A percentile compares a stretch with the other conserved stretches of the same genome.
phyloP scores from a whole-genome alignment of 176 grass and related monocot species.

The Poa annua region DNA sequence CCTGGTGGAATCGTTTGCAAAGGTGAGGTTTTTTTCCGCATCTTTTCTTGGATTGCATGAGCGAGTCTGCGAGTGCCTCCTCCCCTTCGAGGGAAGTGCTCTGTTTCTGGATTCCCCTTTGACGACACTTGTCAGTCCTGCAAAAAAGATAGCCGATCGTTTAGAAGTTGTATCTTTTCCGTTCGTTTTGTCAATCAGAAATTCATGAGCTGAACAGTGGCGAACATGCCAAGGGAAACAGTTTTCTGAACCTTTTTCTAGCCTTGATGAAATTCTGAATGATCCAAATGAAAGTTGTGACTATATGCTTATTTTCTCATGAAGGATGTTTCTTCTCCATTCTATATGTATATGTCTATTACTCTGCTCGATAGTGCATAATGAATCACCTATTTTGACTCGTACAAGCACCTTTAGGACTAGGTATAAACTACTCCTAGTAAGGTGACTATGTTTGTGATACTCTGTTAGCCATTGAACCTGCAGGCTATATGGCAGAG shows the following conservation, averaged over 20 bases:
- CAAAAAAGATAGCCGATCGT: too few species aligned
- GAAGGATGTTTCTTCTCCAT: neutral
- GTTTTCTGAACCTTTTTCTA: constrained; percentile 2
- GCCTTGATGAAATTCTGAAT: constrained; percentile 12
- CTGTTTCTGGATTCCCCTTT: neutral
- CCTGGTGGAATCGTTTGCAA: neutral
- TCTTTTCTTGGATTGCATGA: neutral
- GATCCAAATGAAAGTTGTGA: neutral
- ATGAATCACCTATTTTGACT: neutral
- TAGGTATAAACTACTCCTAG: neutral
- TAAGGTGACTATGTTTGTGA: neutral
- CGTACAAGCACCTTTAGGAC: neutral
- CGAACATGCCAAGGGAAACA: neutral
- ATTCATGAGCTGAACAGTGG: neutral
- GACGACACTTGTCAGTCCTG: neutral
- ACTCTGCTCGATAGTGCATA: neutral
- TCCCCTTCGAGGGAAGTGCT: neutral
- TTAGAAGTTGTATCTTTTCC: neutral
- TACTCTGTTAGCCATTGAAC: neutral
- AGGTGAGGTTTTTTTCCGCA: constrained; percentile 17
- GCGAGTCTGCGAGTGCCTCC: neutral
- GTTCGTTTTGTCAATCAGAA: neutral
- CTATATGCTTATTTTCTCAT: neutral
- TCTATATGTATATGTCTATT: neutral
- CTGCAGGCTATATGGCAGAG: constrained; percentile 18